Conservation (phyloP, 345 rosid species). For the Fremontodendron californicum region DNA sequence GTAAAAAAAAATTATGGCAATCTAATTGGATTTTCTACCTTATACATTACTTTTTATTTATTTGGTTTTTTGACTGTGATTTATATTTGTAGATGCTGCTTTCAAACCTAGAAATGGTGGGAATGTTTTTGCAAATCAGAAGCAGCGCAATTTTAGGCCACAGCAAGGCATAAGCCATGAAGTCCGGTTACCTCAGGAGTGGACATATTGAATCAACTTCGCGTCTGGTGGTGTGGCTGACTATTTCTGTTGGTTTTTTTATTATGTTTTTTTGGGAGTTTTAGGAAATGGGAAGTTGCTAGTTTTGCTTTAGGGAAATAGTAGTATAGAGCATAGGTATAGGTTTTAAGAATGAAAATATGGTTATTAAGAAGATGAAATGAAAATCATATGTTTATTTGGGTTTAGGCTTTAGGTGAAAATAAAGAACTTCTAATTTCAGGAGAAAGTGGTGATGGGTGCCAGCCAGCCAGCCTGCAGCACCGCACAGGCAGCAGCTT, state of each 20-base stretch:
- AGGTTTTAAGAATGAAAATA: neutral
- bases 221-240: neutral
- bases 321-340: neutral
- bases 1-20: conserved; percentile 1
- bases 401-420: conserved; percentile 18
- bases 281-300: conserved; percentile 16
- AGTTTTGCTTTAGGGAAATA: neutral
- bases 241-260: neutral
- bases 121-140: conserved; percentile 18
- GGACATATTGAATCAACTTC: conserved; percentile 46
- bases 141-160: conserved; percentile 27
- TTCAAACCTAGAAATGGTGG: conserved; percentile 17
- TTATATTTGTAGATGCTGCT: conserved; percentile 20
- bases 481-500: conserved; percentile 1
- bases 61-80: neutral
- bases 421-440: neutral
- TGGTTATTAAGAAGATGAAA: neutral
- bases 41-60: neutral
- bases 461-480: too few relatives aligned
- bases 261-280: neutral
- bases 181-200: conserved; percentile 58
- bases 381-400: conserved; percentile 15
- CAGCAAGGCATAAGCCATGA: conserved; percentile 32
- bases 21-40: neutral
- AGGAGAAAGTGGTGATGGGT: neutral